phyloP scores from a whole-genome alignment of 2,329 filamentous ascomycete species.

The Capronia americana region DNA sequence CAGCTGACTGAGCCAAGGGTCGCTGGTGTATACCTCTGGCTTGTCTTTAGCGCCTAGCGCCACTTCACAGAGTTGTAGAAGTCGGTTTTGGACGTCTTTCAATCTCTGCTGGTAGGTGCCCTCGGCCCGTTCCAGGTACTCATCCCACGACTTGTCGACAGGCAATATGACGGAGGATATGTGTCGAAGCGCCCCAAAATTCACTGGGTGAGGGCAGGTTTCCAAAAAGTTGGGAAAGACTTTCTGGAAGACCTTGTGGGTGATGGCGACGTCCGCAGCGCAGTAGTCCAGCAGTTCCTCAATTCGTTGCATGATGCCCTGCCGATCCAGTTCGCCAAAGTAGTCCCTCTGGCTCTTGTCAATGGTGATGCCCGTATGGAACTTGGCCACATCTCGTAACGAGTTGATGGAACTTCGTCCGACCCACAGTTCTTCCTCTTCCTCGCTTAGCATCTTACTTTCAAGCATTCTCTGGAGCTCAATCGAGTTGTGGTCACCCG shows the following conservation, averaged over 20 bases:
- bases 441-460: slow-evolving; percentile 70
- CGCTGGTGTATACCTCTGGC: slow-evolving; percentile 71
- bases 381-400: slow-evolving; percentile 91
- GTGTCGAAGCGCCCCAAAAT: slow-evolving; percentile 90
- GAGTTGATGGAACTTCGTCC: slow-evolving; percentile 95
- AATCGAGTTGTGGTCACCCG: slow-evolving; percentile 71
- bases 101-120: slow-evolving; percentile 79
- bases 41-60: slow-evolving; percentile 77
- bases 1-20: slow-evolving; percentile 91
- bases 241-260: slow-evolving; percentile 90
- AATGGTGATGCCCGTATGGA: slow-evolving; percentile 88
- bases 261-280: slow-evolving; percentile 90
- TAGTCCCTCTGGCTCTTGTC: slow-evolving; percentile 88
- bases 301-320: slow-evolving; percentile 72
- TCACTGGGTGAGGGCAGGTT: slow-evolving; percentile 94
- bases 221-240: slow-evolving; percentile 89
- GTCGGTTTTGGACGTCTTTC: slow-evolving; percentile 75
- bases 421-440: slow-evolving; percentile 96
- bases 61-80: slow-evolving; percentile 75
- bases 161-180: slow-evolving; percentile 93
- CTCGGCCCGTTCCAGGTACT: slow-evolving; percentile 83
- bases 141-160: slow-evolving; percentile 84
- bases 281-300: slow-evolving; percentile 92
- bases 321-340: slow-evolving; percentile 80
- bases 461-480: slow-evolving; percentile 75